These are phyloP conservation scores for Phytophthora pisi DNA, from an alignment of 352 stramenopile species.

Conservation along the genomic window DNA sequence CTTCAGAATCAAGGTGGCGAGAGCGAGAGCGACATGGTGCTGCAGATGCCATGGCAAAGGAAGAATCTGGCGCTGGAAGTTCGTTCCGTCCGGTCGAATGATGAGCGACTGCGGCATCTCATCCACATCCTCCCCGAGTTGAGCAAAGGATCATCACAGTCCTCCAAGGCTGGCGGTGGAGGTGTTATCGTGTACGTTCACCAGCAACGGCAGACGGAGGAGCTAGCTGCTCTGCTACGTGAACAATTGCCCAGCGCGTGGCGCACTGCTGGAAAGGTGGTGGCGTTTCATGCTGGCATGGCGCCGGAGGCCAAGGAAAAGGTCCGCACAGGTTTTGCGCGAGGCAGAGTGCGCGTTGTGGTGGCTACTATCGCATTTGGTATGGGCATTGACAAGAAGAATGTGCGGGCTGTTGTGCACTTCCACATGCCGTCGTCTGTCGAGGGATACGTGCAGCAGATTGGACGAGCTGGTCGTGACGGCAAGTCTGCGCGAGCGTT, in stretches of 20 bases:
- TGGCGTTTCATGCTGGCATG: slow-evolving; percentile 95
- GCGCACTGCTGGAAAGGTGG: slow-evolving; percentile 49
- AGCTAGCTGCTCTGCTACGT: slow-evolving; percentile 66
- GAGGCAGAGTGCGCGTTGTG: slow-evolving; percentile 88
- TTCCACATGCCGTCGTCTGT: slow-evolving; percentile 96
- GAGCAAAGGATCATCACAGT: slow-evolving; percentile 31
- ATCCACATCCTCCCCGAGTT: slow-evolving; percentile 30
- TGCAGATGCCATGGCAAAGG: slow-evolving; percentile 81
- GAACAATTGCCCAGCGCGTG: slow-evolving; percentile 52
- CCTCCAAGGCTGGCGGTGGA: slow-evolving; percentile 32
- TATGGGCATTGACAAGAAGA: slow-evolving; percentile 98
- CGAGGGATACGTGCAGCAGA: slow-evolving; percentile 99
- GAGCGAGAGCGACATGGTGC: slow-evolving; percentile 48
- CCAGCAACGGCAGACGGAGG: slow-evolving; percentile 77
- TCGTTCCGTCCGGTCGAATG: slow-evolving; percentile 56
- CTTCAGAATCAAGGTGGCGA: slow-evolving; percentile 13
- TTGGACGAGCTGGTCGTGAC: slow-evolving; percentile 95
- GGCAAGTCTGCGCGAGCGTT: slow-evolving; percentile 78
- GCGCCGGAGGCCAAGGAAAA: slow-evolving; percentile 80
- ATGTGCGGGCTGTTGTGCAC: slow-evolving; percentile 98
- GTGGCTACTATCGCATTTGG: slow-evolving; percentile 98
- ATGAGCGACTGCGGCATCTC: slow-evolving; percentile 55
- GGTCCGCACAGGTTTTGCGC: slow-evolving; percentile 85
- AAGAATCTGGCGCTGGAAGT: slow-evolving; percentile 69
- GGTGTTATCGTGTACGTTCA: slow-evolving; percentile 87